Conservation (phyloP, 2,329 filamentous ascomycete genomes). For the Penicillium sp. region DNA sequence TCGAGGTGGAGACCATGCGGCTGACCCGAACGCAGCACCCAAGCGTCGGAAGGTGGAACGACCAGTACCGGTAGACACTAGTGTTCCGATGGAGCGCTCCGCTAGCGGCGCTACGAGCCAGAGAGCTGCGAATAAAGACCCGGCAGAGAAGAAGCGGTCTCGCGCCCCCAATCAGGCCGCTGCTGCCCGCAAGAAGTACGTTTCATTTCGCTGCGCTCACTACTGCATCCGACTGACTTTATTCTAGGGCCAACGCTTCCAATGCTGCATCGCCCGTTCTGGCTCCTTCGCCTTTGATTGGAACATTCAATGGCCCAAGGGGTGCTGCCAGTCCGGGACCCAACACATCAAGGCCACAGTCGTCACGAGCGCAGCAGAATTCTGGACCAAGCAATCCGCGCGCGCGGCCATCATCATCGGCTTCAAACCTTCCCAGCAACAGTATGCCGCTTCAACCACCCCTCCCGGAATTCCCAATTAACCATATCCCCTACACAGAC, state of each 20-base stretch:
- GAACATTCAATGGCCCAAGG: constrained; percentile 55
- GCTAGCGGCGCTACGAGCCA: constrained; percentile 31
- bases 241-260: constrained; percentile 41
- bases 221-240: constrained; percentile 9
- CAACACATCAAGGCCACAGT: constrained; percentile 52
- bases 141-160: constrained; percentile 60
- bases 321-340: constrained; percentile 55
- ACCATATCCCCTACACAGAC: constrained; percentile 20
- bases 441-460: constrained; percentile 29
- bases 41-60: constrained; percentile 81
- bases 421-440: constrained; percentile 54
- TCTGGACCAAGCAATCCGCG: constrained; percentile 53
- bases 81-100: constrained; percentile 34
- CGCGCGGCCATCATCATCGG: constrained; percentile 53
- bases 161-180: constrained; percentile 62
- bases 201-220: constrained; percentile 12
- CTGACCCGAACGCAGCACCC: constrained; percentile 26
- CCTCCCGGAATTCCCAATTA: constrained; percentile 22
- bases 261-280: constrained; percentile 58
- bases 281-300: constrained; percentile 66
- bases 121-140: constrained; percentile 50
- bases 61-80: constrained; percentile 29
- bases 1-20: constrained; percentile 24
- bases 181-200: constrained; percentile 63
- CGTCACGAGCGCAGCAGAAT: constrained; percentile 66